phyloP scores from a whole-genome alignment of 495 filamentous ascomycete species.

The Parathielavia appendiculata region DNA sequence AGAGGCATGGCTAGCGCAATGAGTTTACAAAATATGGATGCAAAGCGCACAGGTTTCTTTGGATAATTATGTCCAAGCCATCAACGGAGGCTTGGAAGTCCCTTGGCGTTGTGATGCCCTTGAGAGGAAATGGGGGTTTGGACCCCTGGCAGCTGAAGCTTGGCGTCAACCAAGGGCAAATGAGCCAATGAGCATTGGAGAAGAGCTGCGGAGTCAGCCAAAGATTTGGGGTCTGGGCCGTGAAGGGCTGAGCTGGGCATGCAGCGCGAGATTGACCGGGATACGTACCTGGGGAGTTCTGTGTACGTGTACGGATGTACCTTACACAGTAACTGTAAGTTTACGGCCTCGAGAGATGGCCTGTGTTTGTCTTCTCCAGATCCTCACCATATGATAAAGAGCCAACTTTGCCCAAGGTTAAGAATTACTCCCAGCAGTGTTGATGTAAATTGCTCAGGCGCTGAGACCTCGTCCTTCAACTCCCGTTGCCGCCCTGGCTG shows the following conservation, averaged over 20 bases:
- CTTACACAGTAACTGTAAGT: neutral
- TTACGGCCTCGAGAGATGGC: neutral
- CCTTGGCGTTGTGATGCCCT: constrained; percentile 12
- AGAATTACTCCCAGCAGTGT: no score
- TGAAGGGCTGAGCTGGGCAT: constrained; percentile 18
- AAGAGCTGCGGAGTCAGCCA: neutral
- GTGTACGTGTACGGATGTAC: no score
- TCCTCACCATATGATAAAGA: neutral
- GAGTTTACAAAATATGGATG: neutral
- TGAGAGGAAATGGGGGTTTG: neutral
- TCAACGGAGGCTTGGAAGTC: neutral
- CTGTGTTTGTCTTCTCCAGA: no score
- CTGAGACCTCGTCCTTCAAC: no score
- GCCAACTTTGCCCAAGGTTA: neutral
- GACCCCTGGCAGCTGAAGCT: constrained; percentile 21
- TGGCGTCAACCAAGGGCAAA: neutral
- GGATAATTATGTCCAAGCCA: neutral
- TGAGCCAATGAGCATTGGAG: constrained; percentile 10
- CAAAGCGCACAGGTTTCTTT: neutral
- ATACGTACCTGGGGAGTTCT: no score
- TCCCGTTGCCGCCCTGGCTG: neutral
- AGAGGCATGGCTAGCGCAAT: constrained; percentile 5
- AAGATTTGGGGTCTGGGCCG: neutral
- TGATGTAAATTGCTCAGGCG: no score
- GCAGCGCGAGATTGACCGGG: constrained; percentile 12